Conservation (phyloP, 345 rosid genomes). For the Salix purpurea region DNA sequence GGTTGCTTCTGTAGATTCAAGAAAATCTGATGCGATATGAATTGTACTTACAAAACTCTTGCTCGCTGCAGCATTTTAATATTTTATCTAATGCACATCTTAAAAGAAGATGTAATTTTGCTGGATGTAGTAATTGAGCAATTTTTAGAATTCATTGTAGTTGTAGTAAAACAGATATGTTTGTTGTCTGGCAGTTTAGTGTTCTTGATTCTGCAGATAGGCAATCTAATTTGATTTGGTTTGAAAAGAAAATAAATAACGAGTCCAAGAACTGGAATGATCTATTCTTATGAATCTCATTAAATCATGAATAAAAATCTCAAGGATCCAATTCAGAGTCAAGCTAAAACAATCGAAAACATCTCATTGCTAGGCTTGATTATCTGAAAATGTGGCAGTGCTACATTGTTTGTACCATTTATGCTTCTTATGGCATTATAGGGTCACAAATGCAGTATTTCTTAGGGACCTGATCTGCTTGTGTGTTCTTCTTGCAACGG, state of each 20-base stretch:
- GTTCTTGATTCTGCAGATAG: background rate
- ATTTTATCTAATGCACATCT: background rate
- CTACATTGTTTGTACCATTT: background rate
- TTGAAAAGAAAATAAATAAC: background rate
- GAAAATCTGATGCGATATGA: background rate
- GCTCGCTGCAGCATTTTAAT: background rate
- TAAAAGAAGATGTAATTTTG: background rate
- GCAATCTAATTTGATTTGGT: background rate
- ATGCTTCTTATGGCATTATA: background rate
- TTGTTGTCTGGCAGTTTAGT: background rate
- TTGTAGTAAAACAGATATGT: background rate
- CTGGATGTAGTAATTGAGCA: background rate
- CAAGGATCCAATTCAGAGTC: background rate
- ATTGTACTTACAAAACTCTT: background rate
- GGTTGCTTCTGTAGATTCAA: background rate
- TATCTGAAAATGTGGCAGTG: background rate
- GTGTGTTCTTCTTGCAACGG: background rate
- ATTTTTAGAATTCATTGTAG: background rate
- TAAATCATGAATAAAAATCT: background rate
- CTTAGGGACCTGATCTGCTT: background rate
- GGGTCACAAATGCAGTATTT: background rate
- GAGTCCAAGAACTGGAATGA: background rate
- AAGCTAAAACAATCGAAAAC: background rate
- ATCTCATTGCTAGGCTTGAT: background rate
- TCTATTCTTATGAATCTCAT: background rate